Percentiles rank a stretch among this genome's conserved stretches.
These are phyloP conservation scores for Fusarium concolor DNA, from an alignment of 2,329 filamentous ascomycete genomes.

Conservation along the genomic window DNA sequence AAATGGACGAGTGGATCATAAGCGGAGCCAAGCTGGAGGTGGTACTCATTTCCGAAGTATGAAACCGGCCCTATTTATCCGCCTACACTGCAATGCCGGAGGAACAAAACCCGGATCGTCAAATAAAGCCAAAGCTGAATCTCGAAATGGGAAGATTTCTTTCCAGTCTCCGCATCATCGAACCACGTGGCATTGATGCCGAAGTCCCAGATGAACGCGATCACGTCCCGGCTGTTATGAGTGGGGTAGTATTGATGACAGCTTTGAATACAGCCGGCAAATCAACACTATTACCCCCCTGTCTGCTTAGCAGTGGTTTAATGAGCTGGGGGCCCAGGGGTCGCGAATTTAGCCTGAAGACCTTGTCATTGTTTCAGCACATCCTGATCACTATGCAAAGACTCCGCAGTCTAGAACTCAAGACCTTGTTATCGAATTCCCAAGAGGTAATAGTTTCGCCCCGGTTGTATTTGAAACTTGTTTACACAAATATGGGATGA, in stretches of 20 bases:
- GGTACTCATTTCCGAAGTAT: constrained; percentile 3
- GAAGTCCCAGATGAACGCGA: background rate
- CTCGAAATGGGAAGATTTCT: background rate
- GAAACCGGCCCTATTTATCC: constrained; percentile 21
- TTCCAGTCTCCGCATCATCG: constrained; percentile 10
- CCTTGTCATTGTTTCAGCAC: background rate
- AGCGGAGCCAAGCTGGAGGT: background rate
- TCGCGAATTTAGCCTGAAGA: constrained; percentile 16
- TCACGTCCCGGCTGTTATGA: constrained; percentile 3
- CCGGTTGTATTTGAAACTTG: background rate
- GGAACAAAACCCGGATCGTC: constrained; percentile 8
- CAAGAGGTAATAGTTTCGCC: background rate
- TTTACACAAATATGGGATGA: background rate
- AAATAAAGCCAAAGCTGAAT: background rate
- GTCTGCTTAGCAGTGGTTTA: background rate
- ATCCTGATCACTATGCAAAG: background rate
- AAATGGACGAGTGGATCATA: background rate
- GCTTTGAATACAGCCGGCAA: constrained; percentile 1
- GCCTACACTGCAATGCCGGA: constrained; percentile 17
- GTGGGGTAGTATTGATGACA: background rate
- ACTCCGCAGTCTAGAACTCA: background rate
- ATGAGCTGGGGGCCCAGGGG: constrained; percentile 7
- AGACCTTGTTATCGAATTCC: background rate
- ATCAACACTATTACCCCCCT: background rate
- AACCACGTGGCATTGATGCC: constrained; percentile 19